These are phyloP conservation scores for Flammula alnicola DNA, from an alignment of 1,284 basidiomycete species.

Conservation along the genomic window DNA sequence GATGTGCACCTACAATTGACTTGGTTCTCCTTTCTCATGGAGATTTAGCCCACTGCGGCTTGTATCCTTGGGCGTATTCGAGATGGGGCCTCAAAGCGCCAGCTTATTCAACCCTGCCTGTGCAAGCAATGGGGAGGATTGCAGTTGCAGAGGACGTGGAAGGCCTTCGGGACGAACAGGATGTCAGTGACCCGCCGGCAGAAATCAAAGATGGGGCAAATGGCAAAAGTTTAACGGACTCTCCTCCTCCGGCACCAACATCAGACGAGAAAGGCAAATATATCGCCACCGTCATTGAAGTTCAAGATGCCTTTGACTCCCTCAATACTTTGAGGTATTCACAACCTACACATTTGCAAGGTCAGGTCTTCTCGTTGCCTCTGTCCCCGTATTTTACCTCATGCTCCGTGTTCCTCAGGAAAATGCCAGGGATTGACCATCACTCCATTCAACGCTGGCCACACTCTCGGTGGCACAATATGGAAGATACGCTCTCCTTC, in stretches of 20 bases:
- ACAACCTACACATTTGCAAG: conserved; percentile 94
- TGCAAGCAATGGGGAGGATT: conserved; percentile 95
- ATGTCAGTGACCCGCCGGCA: conserved; percentile 50
- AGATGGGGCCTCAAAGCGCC: conserved; percentile 90
- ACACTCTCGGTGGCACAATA: conserved; percentile 95
- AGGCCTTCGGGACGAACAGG: conserved; percentile 77
- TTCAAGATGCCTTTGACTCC: conserved; percentile 94
- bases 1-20: conserved; percentile 76
- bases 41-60: conserved; percentile 84
- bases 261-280: conserved; percentile 52
- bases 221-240: conserved; percentile 27
- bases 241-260: conserved; percentile 15
- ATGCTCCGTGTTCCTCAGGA: conserved; percentile 48
- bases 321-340: conserved; percentile 94
- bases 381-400: conserved; percentile 17
- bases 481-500: conserved; percentile 99
- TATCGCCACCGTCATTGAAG: conserved; percentile 80
- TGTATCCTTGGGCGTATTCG: conserved; percentile 91
- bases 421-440: conserved; percentile 93
- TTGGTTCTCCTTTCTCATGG: conserved; percentile 94
- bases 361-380: conserved; percentile 46
- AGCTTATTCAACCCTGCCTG: conserved; percentile 95
- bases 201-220: conserved; percentile 31
- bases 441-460: conserved; percentile 95
- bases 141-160: conserved; percentile 86